phyloP scores from a whole-genome alignment of 179 eudicot species.

The Silene vulgaris region DNA sequence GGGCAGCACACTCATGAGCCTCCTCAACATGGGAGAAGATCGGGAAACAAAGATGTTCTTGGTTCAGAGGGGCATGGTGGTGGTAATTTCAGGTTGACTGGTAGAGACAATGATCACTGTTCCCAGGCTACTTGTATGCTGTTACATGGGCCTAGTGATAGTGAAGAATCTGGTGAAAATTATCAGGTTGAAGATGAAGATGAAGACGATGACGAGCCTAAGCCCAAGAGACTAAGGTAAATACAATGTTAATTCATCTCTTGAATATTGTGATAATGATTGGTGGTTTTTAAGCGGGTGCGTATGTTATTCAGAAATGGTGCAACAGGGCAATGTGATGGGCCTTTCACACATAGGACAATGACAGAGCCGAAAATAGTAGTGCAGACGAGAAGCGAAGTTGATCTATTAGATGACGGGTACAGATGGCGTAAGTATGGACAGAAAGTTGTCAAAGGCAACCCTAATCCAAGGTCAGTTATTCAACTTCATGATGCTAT shows the following conservation, averaged over 20 bases:
- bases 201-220: constrained; percentile 26
- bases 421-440: constrained; percentile 54
- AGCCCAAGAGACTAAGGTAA: constrained; percentile 29
- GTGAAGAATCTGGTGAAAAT: constrained; percentile 42
- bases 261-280: too few relatives aligned
- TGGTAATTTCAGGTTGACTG: constrained; percentile 18
- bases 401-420: constrained; percentile 47
- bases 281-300: constrained; percentile 24
- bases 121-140: constrained; percentile 38
- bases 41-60: constrained; percentile 9
- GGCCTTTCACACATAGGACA: constrained; percentile 32
- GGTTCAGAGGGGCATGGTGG: constrained; percentile 12
- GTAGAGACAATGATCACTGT: constrained; percentile 21
- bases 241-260: background rate
- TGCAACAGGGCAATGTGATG: background rate
- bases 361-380: constrained; percentile 50
- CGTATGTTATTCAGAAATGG: constrained; percentile 21
- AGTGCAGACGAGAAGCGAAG: constrained; percentile 43
- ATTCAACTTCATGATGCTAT: too few relatives aligned
- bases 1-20: constrained; percentile 40
- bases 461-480: constrained; percentile 37
- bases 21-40: constrained; percentile 29
- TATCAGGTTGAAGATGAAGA: constrained; percentile 23
- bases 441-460: constrained; percentile 47
- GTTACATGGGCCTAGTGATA: constrained; percentile 45